Percentiles rank a stretch among this genome's conserved stretches.
phyloP scores from a whole-genome alignment of 495 filamentous ascomycete species.

The Paragyromitra xinjiangensis region DNA sequence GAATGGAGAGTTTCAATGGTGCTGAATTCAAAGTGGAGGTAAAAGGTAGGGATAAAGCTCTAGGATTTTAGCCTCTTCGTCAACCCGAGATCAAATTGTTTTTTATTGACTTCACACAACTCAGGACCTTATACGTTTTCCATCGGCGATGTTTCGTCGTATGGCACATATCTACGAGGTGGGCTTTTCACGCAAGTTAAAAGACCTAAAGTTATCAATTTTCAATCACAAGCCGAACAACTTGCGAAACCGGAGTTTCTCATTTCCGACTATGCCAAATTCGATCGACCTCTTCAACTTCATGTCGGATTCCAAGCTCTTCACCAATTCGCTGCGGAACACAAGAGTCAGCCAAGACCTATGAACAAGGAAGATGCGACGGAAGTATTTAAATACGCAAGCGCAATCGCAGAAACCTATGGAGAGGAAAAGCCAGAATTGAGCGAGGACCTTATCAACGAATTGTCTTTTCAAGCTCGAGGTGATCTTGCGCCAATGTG shows the following conservation, averaged over 20 bases:
- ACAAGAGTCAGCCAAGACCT: conserved; percentile 75
- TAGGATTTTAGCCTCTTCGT: background rate
- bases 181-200: conserved; percentile 95
- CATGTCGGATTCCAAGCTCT: conserved; percentile 94
- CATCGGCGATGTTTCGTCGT: conserved; percentile 88
- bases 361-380: conserved; percentile 84
- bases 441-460: conserved; percentile 89
- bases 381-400: conserved; percentile 76
- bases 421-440: conserved; percentile 78
- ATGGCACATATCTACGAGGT: conserved; percentile 84
- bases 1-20: conserved; percentile 89
- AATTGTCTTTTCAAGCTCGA: conserved; percentile 93
- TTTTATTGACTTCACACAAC: conserved; percentile 8
- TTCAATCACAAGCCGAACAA: conserved; percentile 77
- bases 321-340: conserved; percentile 77
- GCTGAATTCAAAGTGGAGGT: conserved; percentile 85
- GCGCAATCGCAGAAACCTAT: conserved; percentile 68
- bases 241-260: conserved; percentile 87
- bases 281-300: conserved; percentile 89
- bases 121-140: conserved; percentile 91
- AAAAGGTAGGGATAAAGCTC: conserved; percentile 66
- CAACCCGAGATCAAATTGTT: background rate
- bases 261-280: conserved; percentile 96
- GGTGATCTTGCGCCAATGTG: conserved; percentile 92
- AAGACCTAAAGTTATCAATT: conserved; percentile 94